These are phyloP conservation scores for Dictyostelium brefeldianum DNA, from an alignment of 78 protist genomes.

Conservation along the genomic window DNA sequence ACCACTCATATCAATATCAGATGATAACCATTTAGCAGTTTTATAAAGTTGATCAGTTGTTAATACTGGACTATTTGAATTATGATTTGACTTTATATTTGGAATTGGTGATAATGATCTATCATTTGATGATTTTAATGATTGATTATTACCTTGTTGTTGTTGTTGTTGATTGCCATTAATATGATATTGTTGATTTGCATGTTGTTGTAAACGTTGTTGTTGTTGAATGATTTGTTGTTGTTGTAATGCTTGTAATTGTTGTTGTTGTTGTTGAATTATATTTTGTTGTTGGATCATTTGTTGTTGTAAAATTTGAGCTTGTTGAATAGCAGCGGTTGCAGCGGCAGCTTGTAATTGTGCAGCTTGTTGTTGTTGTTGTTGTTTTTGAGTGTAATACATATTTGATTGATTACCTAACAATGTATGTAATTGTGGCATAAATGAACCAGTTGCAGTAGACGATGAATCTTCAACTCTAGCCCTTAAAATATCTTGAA, in stretches of 20 bases:
- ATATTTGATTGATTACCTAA: conserved; percentile 8
- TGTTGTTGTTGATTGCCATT: neutral
- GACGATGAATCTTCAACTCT: neutral
- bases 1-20: neutral
- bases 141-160: neutral
- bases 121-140: neutral
- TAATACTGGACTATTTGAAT: conserved; percentile 74
- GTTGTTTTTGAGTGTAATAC: conserved; percentile 6
- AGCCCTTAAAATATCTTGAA: conserved; percentile 60
- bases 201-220: neutral
- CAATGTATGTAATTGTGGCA: neutral
- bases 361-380: conserved; percentile 20
- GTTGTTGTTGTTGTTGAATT: conserved; percentile 10
- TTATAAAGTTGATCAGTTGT: conserved; percentile 76
- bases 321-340: neutral
- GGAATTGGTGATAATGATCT: neutral
- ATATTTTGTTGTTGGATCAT: neutral
- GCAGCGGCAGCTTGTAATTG: neutral
- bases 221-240: neutral
- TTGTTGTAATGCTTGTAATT: conserved; percentile 1
- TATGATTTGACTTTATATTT: conserved; percentile 7
- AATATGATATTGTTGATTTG: conserved; percentile 9
- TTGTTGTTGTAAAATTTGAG: conserved; percentile 18
- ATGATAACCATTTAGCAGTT: conserved; percentile 74
- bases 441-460: neutral